Evolutionary conservation across 2,329 filamentous ascomycete species (phyloP).

Genomic region (Aaosphaeria arxii): DNA sequence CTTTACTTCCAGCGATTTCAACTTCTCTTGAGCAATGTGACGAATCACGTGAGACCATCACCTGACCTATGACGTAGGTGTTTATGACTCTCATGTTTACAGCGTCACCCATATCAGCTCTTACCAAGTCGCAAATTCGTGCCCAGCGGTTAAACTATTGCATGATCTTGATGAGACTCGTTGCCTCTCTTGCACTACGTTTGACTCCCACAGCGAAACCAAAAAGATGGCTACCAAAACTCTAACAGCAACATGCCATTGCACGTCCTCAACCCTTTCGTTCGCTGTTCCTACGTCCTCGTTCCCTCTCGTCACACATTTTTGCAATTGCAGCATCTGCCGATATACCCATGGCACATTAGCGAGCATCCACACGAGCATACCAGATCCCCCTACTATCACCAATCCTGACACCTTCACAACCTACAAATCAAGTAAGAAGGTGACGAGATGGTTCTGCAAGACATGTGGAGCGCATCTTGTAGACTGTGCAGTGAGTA

Average conservation of each 20-base stretch:
- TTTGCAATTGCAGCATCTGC: constrained; percentile 55
- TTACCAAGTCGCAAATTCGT: too few species aligned
- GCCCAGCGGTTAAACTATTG: too few species aligned
- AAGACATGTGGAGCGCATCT: constrained; percentile 48
- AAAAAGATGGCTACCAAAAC: constrained; percentile 6
- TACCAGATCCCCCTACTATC: constrained; percentile 32
- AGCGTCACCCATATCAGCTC: too few species aligned
- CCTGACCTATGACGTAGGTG: too few species aligned
- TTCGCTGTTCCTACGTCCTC: constrained; percentile 31
- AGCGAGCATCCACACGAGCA: constrained; percentile 42
- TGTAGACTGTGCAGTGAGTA: constrained; percentile 8
- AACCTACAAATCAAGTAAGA: constrained; percentile 43
- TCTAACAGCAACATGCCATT: constrained; percentile 35
- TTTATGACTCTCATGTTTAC: too few species aligned
- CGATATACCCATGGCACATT: constrained; percentile 49
- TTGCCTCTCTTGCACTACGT: too few species aligned
- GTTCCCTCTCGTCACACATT: constrained; percentile 37
- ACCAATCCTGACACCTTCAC: constrained; percentile 35
- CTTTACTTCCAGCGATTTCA: too few species aligned
- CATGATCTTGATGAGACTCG: too few species aligned
- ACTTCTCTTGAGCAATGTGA: too few species aligned
- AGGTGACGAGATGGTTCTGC: constrained; percentile 49
- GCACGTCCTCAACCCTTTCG: constrained; percentile 29
- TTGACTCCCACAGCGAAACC: neutral
- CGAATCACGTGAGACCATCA: too few species aligned